Conservation (phyloP, 495 filamentous ascomycete species). For the Aspergillus homomorphus region DNA sequence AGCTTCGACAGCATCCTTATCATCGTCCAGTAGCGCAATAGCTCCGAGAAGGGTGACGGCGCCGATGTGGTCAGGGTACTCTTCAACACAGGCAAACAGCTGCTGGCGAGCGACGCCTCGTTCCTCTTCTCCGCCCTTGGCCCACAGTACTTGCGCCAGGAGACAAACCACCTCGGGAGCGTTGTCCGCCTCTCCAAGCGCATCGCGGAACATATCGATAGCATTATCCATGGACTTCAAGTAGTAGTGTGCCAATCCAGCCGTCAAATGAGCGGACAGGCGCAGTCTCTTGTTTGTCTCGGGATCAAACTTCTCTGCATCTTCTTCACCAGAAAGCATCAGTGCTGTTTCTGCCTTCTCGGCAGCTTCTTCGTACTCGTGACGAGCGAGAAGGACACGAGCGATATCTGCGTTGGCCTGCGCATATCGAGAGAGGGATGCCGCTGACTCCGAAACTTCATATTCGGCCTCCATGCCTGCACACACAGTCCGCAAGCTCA, state of each 20-base stretch:
- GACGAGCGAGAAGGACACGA: constrained; percentile 67
- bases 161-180: constrained; percentile 86
- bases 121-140: constrained; percentile 74
- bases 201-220: constrained; percentile 75
- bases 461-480: constrained; percentile 71
- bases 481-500: constrained; percentile 63
- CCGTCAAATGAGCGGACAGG: constrained; percentile 81
- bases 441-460: constrained; percentile 72
- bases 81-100: constrained; percentile 73
- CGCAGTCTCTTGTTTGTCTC: constrained; percentile 61
- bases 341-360: constrained; percentile 72
- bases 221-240: constrained; percentile 58
- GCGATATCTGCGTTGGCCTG: constrained; percentile 86
- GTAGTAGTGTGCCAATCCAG: constrained; percentile 79
- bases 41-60: constrained; percentile 76
- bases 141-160: constrained; percentile 88
- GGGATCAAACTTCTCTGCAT: constrained; percentile 53
- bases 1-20: constrained; percentile 73
- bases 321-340: constrained; percentile 59
- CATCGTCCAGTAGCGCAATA: constrained; percentile 75
- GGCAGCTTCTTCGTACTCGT: constrained; percentile 60
- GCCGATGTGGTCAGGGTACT: constrained; percentile 67
- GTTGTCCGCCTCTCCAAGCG: constrained; percentile 71
- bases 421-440: constrained; percentile 70
- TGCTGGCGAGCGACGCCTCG: constrained; percentile 72